Conservation (phyloP, 177 flowering plant genomes). For the Vitis hybrid region DNA sequence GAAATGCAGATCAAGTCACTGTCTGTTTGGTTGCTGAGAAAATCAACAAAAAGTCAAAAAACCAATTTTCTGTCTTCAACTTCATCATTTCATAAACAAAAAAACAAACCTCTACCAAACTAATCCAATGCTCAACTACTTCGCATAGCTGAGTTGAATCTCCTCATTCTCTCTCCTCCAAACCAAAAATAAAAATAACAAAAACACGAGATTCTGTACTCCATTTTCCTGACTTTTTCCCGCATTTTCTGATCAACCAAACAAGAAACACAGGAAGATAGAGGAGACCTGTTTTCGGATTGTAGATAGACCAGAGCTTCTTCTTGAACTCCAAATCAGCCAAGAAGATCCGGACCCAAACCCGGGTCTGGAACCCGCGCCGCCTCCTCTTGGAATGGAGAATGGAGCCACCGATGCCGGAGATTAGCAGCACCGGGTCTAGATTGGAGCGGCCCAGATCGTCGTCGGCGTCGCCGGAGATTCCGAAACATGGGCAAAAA, state of each 20-base stretch:
- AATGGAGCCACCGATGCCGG: conserved; percentile 93
- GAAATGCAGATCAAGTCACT: too few species aligned
- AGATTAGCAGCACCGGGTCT: conserved; percentile 66
- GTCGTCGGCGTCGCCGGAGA: too few species aligned
- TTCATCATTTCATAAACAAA: too few species aligned
- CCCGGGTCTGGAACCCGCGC: conserved; percentile 51
- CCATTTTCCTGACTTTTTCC: not conserved
- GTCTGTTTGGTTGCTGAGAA: too few species aligned
- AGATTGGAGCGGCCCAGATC: too few species aligned
- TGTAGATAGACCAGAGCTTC: conserved; percentile 69
- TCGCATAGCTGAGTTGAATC: too few species aligned
- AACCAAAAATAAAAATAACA: not conserved
- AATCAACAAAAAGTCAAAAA: too few species aligned
- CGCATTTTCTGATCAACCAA: not conserved
- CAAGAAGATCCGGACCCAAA: conserved; percentile 82
- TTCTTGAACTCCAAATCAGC: conserved; percentile 79
- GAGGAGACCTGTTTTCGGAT: conserved; percentile 67
- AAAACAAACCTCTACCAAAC: too few species aligned
- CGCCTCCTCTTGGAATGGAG: conserved; percentile 63
- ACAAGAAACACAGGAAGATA: conserved; percentile 1
- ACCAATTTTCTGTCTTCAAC: too few species aligned
- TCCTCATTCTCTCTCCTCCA: too few species aligned
- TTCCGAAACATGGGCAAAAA: too few species aligned
- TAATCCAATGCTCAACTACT: too few species aligned
- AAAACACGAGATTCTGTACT: not conserved